phyloP scores from a whole-genome alignment of 2,329 filamentous ascomycete genomes.

The Tolypocladium sp. region DNA sequence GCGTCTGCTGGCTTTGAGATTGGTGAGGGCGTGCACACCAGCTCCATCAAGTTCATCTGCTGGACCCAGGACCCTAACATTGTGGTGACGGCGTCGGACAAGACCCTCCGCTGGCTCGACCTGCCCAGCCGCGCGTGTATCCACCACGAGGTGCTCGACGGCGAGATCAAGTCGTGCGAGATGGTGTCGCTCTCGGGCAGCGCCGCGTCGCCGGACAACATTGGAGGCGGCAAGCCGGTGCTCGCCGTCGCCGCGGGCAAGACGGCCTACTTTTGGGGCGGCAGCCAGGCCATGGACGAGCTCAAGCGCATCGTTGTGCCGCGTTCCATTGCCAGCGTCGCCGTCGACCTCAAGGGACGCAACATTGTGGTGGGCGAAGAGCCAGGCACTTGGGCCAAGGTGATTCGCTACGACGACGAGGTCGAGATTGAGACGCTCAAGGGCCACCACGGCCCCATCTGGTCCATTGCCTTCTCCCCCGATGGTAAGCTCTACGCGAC shows the following conservation, averaged over 20 bases:
- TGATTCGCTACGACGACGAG: conserved; percentile 81
- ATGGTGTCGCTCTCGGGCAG: conserved; percentile 60
- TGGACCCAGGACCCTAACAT: conserved; percentile 87
- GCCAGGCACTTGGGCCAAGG: conserved; percentile 91
- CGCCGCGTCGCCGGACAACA: conserved; percentile 49
- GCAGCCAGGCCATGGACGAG: conserved; percentile 55
- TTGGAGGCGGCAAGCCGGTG: conserved; percentile 60
- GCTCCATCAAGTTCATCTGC: conserved; percentile 91
- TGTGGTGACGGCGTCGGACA: conserved; percentile 85
- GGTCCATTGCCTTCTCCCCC: conserved; percentile 90
- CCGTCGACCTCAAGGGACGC: conserved; percentile 70
- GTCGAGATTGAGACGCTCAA: conserved; percentile 87
- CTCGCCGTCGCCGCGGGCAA: conserved; percentile 92
- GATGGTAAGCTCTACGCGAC: conserved; percentile 96
- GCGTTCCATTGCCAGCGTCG: conserved; percentile 86
- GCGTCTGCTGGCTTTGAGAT: conserved; percentile 73
- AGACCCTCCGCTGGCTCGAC: conserved; percentile 91
- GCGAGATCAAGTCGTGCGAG: conserved; percentile 85
- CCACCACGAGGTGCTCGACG: conserved; percentile 69
- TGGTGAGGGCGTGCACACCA: conserved; percentile 71
- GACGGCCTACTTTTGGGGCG: conserved; percentile 85
- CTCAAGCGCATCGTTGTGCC: conserved; percentile 73
- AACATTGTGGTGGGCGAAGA: conserved; percentile 86
- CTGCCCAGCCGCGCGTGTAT: conserved; percentile 67
- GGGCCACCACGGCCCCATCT: conserved; percentile 94